phyloP scores from a whole-genome alignment of 768 basidiomycete species.

The Scleroderma citrinum region DNA sequence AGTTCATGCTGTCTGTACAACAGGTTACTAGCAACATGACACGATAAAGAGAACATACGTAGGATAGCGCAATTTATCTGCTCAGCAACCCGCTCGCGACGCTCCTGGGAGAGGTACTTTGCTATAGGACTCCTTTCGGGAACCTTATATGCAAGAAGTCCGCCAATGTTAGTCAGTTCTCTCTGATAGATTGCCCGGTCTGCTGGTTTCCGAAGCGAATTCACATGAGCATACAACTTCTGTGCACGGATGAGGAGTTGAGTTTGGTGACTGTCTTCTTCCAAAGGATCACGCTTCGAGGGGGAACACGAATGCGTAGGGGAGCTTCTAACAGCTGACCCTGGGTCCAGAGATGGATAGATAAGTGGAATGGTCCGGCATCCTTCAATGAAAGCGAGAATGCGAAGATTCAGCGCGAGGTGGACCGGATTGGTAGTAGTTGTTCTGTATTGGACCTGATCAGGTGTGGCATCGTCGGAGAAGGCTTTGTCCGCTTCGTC shows the following conservation, averaged over 20 bases:
- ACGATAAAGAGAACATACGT: constrained; percentile 41
- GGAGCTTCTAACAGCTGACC: constrained; percentile 4
- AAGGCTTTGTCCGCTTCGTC: not conserved
- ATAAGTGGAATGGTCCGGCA: constrained; percentile 67
- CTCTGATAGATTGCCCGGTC: constrained; percentile 59
- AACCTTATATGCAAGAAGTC: constrained; percentile 75
- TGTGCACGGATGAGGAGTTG: constrained; percentile 52
- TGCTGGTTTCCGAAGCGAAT: constrained; percentile 44
- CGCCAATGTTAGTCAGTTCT: constrained; percentile 70
- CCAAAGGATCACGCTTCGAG: constrained; percentile 17
- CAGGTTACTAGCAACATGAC: not conserved
- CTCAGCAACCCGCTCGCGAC: constrained; percentile 79
- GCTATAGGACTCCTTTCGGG: constrained; percentile 73
- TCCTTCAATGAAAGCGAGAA: constrained; percentile 82
- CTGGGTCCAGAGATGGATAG: constrained; percentile 21
- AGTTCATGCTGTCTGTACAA: constrained; percentile 43
- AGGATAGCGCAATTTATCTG: constrained; percentile 86
- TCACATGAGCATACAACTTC: constrained; percentile 61
- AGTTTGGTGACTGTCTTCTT: constrained; percentile 38
- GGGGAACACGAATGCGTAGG: constrained; percentile 9
- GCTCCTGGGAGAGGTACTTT: constrained; percentile 67
- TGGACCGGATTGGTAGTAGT: constrained; percentile 70
- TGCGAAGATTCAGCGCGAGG: constrained; percentile 77
- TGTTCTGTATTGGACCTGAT: constrained; percentile 43
- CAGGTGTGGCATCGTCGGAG: constrained; percentile 22